Percentiles rank a stretch among this genome's conserved stretches.
Conservation (phyloP, 768 basidiomycete species). For the Austroboletus festivus region DNA sequence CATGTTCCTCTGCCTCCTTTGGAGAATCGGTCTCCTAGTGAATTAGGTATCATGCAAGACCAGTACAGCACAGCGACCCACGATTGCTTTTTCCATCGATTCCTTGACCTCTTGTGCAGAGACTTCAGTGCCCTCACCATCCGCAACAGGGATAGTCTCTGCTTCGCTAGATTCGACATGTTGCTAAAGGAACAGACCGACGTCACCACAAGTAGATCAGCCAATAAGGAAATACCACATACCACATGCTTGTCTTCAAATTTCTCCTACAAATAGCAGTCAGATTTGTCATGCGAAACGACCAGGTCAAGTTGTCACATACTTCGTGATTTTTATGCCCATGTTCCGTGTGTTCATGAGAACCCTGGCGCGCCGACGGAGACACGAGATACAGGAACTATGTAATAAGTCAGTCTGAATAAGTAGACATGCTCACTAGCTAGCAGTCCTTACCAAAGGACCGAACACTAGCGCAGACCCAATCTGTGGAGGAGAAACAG, state of each 20-base stretch:
- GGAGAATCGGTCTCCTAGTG: constrained; percentile 31
- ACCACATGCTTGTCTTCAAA: constrained; percentile 16
- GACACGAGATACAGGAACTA: constrained; percentile 33
- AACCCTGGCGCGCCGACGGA: constrained; percentile 25
- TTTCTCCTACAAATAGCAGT: constrained; percentile 15
- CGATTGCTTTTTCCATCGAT: constrained; percentile 26
- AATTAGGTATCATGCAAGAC: constrained; percentile 3
- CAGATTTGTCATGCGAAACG: constrained; percentile 6
- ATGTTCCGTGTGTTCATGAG: constrained; percentile 23
- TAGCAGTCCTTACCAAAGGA: constrained; percentile 27
- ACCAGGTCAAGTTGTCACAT: constrained; percentile 7
- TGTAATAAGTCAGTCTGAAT: neutral
- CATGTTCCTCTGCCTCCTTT: constrained; percentile 27
- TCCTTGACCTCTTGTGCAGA: constrained; percentile 31
- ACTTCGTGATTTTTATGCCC: constrained; percentile 21
- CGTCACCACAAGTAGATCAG: neutral
- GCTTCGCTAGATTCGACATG: constrained; percentile 10
- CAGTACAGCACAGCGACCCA: constrained; percentile 12
- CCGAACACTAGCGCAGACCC: constrained; percentile 34
- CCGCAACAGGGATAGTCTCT: constrained; percentile 15
- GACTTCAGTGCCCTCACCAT: constrained; percentile 31
- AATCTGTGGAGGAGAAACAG: constrained; percentile 14
- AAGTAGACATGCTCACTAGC: neutral
- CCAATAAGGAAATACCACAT: constrained; percentile 1
- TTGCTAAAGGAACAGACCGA: constrained; percentile 15